phyloP scores from a whole-genome alignment of 306 rosid species.

The Quercus agrifolia region DNA sequence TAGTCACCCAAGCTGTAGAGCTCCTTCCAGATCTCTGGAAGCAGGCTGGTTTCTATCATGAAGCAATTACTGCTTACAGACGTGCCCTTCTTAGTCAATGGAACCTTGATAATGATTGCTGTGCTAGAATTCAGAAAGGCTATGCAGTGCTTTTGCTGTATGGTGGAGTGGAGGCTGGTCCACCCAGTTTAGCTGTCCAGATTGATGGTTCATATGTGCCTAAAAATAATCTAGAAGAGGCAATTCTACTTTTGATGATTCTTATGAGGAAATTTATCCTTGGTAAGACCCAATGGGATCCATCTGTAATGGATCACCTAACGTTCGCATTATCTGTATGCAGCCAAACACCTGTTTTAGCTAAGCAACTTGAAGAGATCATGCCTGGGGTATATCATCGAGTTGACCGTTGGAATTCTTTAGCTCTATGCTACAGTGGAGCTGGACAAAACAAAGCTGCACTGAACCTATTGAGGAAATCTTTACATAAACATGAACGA shows the following conservation, averaged over 20 bases:
- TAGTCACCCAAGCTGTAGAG: slow-evolving; percentile 83
- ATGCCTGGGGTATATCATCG: slow-evolving; percentile 90
- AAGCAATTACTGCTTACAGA: slow-evolving; percentile 75
- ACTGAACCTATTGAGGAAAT: slow-evolving; percentile 72
- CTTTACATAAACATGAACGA: slow-evolving; percentile 79
- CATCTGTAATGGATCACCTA: slow-evolving; percentile 87
- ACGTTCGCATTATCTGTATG: slow-evolving; percentile 82
- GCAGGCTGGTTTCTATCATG: slow-evolving; percentile 59
- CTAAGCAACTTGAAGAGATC: slow-evolving; percentile 76
- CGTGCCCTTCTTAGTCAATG: slow-evolving; percentile 86
- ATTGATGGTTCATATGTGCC: slow-evolving; percentile 79
- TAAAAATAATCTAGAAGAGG: slow-evolving; percentile 91
- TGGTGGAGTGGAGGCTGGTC: slow-evolving; percentile 84
- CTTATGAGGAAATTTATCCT: slow-evolving; percentile 57
- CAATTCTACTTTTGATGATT: slow-evolving; percentile 83
- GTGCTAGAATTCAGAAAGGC: slow-evolving; percentile 83
- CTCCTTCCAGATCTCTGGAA: slow-evolving; percentile 95
- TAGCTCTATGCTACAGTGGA: slow-evolving; percentile 81
- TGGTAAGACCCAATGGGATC: slow-evolving; percentile 85
- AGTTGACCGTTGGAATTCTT: slow-evolving; percentile 79
- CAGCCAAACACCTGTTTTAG: slow-evolving; percentile 73
- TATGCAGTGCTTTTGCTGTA: slow-evolving; percentile 74
- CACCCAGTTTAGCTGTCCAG: slow-evolving; percentile 87
- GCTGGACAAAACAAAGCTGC: slow-evolving; percentile 67
- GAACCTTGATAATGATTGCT: slow-evolving; percentile 82